A percentile compares a stretch with the other conserved stretches of the same genome.
These are phyloP conservation scores for Tripterygium wilfordii DNA, from an alignment of 177 flowering plant genomes.

Conservation along the genomic window DNA sequence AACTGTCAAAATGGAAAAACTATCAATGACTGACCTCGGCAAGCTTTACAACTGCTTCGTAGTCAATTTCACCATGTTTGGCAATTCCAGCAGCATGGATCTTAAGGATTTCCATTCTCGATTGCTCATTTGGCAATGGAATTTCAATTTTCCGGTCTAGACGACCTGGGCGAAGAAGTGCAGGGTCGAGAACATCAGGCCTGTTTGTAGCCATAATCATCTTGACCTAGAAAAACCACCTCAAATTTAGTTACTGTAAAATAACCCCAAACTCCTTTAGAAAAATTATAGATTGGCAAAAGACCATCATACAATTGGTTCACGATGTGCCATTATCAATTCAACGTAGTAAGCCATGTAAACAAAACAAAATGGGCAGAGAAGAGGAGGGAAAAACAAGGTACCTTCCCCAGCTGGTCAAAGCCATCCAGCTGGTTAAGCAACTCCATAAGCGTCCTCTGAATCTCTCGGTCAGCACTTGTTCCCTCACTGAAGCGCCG, in stretches of 20 bases:
- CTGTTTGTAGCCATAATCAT: conserved; percentile 98
- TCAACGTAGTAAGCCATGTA: too few species aligned
- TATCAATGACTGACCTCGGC: conserved; percentile 62
- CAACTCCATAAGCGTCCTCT: conserved; percentile 89
- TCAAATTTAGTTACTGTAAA: neutral
- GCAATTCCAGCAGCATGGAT: conserved; percentile 96
- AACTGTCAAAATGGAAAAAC: neutral
- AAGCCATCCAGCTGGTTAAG: conserved; percentile 98
- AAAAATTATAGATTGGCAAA: too few species aligned
- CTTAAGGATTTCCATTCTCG: conserved; percentile 86
- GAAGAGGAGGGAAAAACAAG: neutral
- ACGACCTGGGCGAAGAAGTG: conserved; percentile 95
- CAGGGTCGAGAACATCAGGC: conserved; percentile 96
- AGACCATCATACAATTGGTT: too few species aligned
- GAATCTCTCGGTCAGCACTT: conserved; percentile 94
- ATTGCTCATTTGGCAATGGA: conserved; percentile 91
- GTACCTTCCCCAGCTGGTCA: conserved; percentile 88
- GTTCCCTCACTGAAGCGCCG: conserved; percentile 95
- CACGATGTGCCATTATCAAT: too few species aligned
- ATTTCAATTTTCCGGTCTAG: conserved; percentile 90
- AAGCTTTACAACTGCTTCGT: conserved; percentile 94
- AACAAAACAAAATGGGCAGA: neutral
- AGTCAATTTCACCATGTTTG: conserved; percentile 93
- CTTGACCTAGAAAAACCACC: conserved; percentile 48
- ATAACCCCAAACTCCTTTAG: too few species aligned